Percentiles rank a stretch among this genome's conserved stretches.
phyloP scores from a whole-genome alignment of 1,284 basidiomycete genomes.

The Leccinum subrobustum region DNA sequence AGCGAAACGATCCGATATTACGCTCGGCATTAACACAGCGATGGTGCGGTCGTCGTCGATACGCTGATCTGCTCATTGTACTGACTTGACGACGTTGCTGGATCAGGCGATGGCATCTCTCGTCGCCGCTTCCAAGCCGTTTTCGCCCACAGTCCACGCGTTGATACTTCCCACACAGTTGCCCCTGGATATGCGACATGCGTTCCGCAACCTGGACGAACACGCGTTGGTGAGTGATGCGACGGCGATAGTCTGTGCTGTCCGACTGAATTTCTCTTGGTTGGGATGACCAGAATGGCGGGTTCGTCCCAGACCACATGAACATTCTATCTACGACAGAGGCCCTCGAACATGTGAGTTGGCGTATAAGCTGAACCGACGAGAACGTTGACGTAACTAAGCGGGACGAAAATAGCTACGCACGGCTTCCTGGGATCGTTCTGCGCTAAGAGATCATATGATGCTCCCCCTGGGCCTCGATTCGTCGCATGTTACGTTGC shows the following conservation, averaged over 20 bases:
- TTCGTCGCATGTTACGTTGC: conserved; percentile 30
- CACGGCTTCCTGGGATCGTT: conserved; percentile 29
- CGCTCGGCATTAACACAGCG: conserved; percentile 55
- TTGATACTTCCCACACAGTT: too few species aligned
- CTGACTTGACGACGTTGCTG: not conserved
- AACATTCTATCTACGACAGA: conserved; percentile 60
- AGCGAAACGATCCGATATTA: conserved; percentile 55
- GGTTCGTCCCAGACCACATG: conserved; percentile 69
- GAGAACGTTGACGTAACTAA: conserved; percentile 1
- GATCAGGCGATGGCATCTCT: conserved; percentile 52
- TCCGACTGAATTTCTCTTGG: not conserved
- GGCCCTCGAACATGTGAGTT: conserved; percentile 57
- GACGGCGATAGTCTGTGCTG: not conserved
- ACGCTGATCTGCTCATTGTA: conserved; percentile 1
- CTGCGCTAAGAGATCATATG: conserved; percentile 39
- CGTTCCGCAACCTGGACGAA: too few species aligned
- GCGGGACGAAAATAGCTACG: conserved; percentile 13
- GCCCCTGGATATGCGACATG: too few species aligned
- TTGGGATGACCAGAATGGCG: conserved; percentile 49
- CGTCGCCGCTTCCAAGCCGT: conserved; percentile 54
- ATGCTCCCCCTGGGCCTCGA: conserved; percentile 59
- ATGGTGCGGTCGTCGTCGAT: conserved; percentile 38
- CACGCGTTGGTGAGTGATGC: conserved; percentile 59
- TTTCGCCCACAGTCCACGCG: conserved; percentile 67
- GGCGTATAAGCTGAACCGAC: not conserved